These are phyloP conservation scores for Diaporthe sp. DNA, from an alignment of 2,329 filamentous ascomycete species.

Conservation along the genomic window DNA sequence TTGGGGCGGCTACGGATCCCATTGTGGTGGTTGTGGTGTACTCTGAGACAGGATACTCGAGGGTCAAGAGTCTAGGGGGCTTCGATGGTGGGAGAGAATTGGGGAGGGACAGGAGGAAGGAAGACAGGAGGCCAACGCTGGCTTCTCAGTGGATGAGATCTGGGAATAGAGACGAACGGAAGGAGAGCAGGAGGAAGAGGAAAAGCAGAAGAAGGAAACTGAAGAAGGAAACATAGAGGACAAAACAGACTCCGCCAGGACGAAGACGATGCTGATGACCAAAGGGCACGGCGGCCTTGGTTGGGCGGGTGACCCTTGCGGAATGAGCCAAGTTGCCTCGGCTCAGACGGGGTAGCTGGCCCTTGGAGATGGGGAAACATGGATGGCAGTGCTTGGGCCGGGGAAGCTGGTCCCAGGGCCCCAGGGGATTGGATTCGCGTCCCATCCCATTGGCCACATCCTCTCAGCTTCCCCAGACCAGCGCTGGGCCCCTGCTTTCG, in stretches of 20 bases:
- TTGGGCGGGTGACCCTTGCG: conserved; percentile 29
- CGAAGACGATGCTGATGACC: conserved; percentile 15
- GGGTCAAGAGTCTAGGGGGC: background rate
- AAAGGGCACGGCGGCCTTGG: conserved; percentile 12
- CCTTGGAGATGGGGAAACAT: background rate
- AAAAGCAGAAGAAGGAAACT: too few relatives aligned
- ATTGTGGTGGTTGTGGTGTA: conserved; percentile 43
- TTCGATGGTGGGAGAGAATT: background rate
- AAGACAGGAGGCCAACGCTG: background rate
- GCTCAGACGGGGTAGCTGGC: conserved; percentile 20
- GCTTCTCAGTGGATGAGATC: background rate
- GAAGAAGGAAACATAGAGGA: too few relatives aligned
- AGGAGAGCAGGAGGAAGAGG: too few relatives aligned
- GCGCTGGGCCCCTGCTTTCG: conserved; percentile 2
- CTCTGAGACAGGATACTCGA: background rate
- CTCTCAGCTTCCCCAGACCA: conserved; percentile 31
- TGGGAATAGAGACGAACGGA: background rate
- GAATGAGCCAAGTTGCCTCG: conserved; percentile 31
- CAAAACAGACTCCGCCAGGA: background rate
- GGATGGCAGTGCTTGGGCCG: conserved; percentile 1
- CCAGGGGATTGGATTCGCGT: conserved; percentile 15
- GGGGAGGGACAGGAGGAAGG: background rate
- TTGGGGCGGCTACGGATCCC: conserved; percentile 48
- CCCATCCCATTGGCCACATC: conserved; percentile 10
- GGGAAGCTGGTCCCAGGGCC: conserved; percentile 19